phyloP scores from a whole-genome alignment of 2,329 filamentous ascomycete species.

The Botrytis galanthina region DNA sequence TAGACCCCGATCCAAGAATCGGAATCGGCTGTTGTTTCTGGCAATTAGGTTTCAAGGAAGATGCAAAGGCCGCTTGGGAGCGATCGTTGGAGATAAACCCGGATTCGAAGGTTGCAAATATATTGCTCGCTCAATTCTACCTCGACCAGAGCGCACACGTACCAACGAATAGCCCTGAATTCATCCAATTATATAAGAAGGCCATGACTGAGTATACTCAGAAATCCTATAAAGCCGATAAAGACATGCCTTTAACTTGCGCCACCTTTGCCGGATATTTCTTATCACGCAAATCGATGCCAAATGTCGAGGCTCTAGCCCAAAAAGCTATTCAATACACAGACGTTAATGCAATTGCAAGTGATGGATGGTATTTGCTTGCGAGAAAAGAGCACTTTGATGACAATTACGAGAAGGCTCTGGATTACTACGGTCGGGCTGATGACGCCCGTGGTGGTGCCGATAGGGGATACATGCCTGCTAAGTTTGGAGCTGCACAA shows the following conservation, averaged over 20 bases:
- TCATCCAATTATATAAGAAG: slow-evolving; percentile 81
- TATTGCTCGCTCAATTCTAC: slow-evolving; percentile 85
- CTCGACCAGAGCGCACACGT: slow-evolving; percentile 83
- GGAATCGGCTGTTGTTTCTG: slow-evolving; percentile 97
- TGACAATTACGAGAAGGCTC: slow-evolving; percentile 70
- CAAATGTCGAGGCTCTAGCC: slow-evolving; percentile 80
- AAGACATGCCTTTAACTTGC: slow-evolving; percentile 84
- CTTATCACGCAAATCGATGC: slow-evolving; percentile 74
- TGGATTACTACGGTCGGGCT: slow-evolving; percentile 83
- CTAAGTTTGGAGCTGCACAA: slow-evolving; percentile 92
- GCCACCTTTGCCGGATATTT: slow-evolving; percentile 91
- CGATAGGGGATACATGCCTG: slow-evolving; percentile 88
- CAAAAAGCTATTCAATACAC: slow-evolving; percentile 94
- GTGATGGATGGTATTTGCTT: slow-evolving; percentile 95
- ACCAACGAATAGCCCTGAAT: slow-evolving; percentile 78
- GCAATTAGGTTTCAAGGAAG: slow-evolving; percentile 92
- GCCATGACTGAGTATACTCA: slow-evolving; percentile 95
- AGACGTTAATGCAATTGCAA: slow-evolving; percentile 93
- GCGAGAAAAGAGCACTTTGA: slow-evolving; percentile 87
- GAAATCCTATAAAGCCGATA: slow-evolving; percentile 90
- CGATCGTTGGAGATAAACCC: slow-evolving; percentile 76
- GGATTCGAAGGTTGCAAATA: slow-evolving; percentile 84
- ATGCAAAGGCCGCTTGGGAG: slow-evolving; percentile 89
- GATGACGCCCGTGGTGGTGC: slow-evolving; percentile 88
- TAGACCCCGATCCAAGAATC: slow-evolving; percentile 91